Evolutionary conservation across 164 flowering plant species (phyloP).

Genomic region (Macadamia tetraphylla): DNA sequence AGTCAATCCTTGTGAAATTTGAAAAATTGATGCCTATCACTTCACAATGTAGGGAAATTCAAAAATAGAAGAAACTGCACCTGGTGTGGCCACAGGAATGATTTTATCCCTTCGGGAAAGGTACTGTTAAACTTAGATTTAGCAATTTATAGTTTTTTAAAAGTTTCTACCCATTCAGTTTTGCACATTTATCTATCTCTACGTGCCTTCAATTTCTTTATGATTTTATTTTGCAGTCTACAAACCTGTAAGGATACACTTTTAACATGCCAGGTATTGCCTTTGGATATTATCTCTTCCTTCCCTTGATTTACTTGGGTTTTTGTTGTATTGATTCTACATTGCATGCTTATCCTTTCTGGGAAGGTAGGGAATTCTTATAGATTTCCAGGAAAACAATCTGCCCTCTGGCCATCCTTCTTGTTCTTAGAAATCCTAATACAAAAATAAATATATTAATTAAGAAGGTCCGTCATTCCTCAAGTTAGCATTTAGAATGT

Average conservation of each 20-base stretch:
- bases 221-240: constrained; percentile 53
- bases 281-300: not conserved
- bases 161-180: not conserved
- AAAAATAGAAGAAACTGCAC: constrained; percentile 79
- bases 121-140: constrained; percentile 22
- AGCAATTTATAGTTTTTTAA: no score
- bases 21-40: not conserved
- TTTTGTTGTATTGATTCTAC: not conserved
- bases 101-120: constrained; percentile 92
- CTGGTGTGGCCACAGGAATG: constrained; percentile 94
- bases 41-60: constrained; percentile 35
- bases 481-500: no score
- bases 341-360: not conserved
- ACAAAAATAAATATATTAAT: no score
- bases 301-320: not conserved
- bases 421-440: no score
- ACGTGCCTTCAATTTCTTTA: constrained; percentile 2
- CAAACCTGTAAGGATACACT: constrained; percentile 71
- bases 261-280: constrained; percentile 59
- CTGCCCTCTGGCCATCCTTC: no score
- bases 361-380: not conserved
- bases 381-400: no score
- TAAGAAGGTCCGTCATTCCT: no score
- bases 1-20: not conserved
- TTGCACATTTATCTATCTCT: not conserved